Conservation (phyloP, 805 yeast species). For the Wickerhamiella hasegawae region DNA sequence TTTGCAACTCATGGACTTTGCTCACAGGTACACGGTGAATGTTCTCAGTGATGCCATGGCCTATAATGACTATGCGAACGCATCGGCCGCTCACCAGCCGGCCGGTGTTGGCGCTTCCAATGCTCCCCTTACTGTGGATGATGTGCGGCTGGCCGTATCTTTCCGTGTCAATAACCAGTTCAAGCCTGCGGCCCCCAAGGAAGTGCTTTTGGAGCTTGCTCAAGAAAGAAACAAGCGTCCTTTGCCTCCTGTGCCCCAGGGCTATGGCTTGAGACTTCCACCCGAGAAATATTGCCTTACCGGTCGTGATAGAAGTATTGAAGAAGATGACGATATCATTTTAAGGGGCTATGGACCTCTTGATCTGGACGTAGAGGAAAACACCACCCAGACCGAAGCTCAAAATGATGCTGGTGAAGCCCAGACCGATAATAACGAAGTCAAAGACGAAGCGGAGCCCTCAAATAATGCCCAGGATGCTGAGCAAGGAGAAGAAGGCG, state of each 20-base stretch:
- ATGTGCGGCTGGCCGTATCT: constrained; percentile 79
- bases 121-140: constrained; percentile 63
- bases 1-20: constrained; percentile 91
- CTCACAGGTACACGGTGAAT: constrained; percentile 70
- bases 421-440: background rate
- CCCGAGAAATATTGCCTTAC: constrained; percentile 95
- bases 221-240: constrained; percentile 80
- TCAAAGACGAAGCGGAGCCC: background rate
- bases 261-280: constrained; percentile 86
- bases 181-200: constrained; percentile 92
- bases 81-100: constrained; percentile 21
- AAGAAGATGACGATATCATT: constrained; percentile 27
- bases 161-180: constrained; percentile 93
- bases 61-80: constrained; percentile 59
- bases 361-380: background rate
- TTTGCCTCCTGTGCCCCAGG: constrained; percentile 78
- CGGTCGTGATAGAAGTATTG: constrained; percentile 58
- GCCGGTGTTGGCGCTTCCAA: constrained; percentile 22
- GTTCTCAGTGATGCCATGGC: constrained; percentile 79
- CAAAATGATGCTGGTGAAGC: background rate
- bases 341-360: constrained; percentile 9
- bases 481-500: no score
- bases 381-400: background rate
- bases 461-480: background rate
- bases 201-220: constrained; percentile 76